A percentile compares a stretch with the other conserved stretches of the same genome.
phyloP scores from a whole-genome alignment of 129 eudicot species.

The Flaveria brownii region DNA sequence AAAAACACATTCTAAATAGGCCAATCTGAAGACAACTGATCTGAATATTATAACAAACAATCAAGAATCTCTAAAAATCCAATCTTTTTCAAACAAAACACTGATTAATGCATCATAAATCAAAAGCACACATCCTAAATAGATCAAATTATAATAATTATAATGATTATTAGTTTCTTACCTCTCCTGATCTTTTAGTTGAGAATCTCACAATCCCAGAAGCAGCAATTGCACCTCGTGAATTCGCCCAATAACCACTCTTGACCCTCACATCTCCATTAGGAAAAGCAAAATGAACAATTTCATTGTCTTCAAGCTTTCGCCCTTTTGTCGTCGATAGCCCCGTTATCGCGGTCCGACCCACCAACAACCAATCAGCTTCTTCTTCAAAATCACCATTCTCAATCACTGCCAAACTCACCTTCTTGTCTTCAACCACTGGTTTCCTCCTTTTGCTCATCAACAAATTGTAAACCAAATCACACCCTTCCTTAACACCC shows the following conservation, averaged over 20 bases:
- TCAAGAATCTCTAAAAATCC: neutral
- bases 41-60: neutral
- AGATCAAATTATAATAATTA: neutral
- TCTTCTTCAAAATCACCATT: conserved; percentile 69
- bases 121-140: neutral
- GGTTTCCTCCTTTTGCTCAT: neutral
- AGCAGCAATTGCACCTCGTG: conserved; percentile 49
- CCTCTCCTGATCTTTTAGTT: conserved; percentile 78
- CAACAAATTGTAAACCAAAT: conserved; percentile 19
- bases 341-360: conserved; percentile 55
- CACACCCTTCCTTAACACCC: conserved; percentile 1
- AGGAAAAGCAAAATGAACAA: conserved; percentile 76
- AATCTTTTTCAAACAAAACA: neutral
- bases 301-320: conserved; percentile 75
- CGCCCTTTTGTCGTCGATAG: conserved; percentile 73
- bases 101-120: neutral
- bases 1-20: neutral
- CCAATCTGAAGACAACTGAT: neutral
- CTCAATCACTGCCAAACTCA: conserved; percentile 52
- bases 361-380: conserved; percentile 74
- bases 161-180: neutral
- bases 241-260: conserved; percentile 27
- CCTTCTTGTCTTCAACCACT: conserved; percentile 32
- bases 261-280: conserved; percentile 1
- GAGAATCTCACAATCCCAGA: conserved; percentile 68